Base-by-base conservation (phyloP, 2,329 filamentous ascomycete genomes). In the Tolypocladium ophioglossoides region DNA sequence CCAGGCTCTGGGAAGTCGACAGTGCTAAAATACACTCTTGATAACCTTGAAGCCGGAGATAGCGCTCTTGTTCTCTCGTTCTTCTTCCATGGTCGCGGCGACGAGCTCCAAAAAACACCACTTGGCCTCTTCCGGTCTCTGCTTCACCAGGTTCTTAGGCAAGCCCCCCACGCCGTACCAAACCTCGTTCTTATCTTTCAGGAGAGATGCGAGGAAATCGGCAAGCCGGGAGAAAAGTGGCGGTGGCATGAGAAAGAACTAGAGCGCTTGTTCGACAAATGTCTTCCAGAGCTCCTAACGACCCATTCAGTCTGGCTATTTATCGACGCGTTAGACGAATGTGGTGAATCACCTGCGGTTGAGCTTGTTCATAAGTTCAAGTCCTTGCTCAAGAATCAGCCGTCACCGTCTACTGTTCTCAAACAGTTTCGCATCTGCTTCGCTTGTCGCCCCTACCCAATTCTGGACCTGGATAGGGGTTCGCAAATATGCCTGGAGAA, bases 1-100 rank as follows among this genome's bases (percentile, higher is more conserved):
- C 70, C 71, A 3, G 70, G 70, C 7, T 65, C 67, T 1, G 70
- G 71, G 2, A 74, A 74, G 53, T 72, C 70, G 6, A 74, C 70
- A 1, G 53, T 74, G 30, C 60, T 74, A 51, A 61, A 60, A 34
- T 63, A 65, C 55, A 32, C 71, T 1, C 60, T 73, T 14, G 57
- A 68, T 18, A 39, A 41, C 16, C n/a, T n/a, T n/a, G n/a, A n/a
- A n/a, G 32, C 32, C 22, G 20, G 7, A 30, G 18, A 41, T 10
- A 35, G 22, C 27, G 3, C 27, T 6, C 27, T 27, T 6, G 27
- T 27, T 27, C 27, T 27, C 27, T 27, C 59, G 0, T 73, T 72
- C 61, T 72, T 72, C 57, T 72, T 73, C 52, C 64, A 71, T 22
- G 64, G 57, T 7, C 63, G 64, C 4, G 68, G 70, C 7, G 38